Conservation (phyloP, 1,139 yeast genomes). For the Sugiyamaella castrensis region DNA sequence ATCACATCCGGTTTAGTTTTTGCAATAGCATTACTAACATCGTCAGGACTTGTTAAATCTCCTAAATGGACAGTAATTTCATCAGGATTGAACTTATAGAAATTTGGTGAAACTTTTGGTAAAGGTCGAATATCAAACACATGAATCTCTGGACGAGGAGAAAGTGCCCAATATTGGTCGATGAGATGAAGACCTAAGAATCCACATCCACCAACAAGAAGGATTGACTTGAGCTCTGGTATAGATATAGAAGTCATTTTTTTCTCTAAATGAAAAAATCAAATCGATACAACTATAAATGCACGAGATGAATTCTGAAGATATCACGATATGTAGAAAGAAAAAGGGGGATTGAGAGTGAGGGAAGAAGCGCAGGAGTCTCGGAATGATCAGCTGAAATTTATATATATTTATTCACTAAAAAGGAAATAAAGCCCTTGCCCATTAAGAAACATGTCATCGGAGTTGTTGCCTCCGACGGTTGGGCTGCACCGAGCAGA, state of each 20-base stretch:
- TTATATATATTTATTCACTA: no score
- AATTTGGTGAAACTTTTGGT: conserved; percentile 62
- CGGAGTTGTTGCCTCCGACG: background rate
- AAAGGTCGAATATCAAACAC: conserved; percentile 90
- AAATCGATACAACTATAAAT: no score
- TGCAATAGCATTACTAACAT: conserved; percentile 62
- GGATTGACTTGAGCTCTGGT: conserved; percentile 51
- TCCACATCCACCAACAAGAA: conserved; percentile 92
- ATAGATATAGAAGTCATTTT: conserved; percentile 9
- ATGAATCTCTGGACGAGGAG: conserved; percentile 71
- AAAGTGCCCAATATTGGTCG: conserved; percentile 69
- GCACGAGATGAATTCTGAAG: background rate
- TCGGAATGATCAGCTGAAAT: no score
- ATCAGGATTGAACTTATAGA: conserved; percentile 67
- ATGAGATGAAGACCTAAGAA: conserved; percentile 89
- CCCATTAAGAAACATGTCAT: no score
- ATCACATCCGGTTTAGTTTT: conserved; percentile 66
- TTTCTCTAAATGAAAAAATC: background rate
- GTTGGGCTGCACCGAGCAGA: background rate
- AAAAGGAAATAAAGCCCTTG: no score
- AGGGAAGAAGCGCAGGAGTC: no score
- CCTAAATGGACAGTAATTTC: conserved; percentile 67
- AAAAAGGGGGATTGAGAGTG: no score
- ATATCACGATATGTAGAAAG: no score
- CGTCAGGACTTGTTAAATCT: conserved; percentile 73